phyloP scores from a whole-genome alignment of 345 rosid genomes.

The Citrus medica region DNA sequence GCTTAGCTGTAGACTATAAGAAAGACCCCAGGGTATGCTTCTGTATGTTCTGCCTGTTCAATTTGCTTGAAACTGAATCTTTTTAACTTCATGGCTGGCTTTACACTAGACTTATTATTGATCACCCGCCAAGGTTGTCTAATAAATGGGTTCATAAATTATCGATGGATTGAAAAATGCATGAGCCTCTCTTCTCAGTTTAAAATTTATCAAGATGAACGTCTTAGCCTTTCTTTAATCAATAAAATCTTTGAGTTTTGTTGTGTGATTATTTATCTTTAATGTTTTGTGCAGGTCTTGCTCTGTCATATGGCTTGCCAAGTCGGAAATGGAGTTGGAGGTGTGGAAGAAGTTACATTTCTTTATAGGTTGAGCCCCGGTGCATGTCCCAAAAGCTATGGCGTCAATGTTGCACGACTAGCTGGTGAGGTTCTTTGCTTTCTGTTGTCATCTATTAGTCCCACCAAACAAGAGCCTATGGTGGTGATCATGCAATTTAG shows the following conservation, averaged over 20 bases:
- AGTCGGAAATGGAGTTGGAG: constrained; percentile 65
- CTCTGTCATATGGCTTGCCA: constrained; percentile 93
- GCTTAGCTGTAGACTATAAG: constrained; percentile 69
- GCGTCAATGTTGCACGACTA: constrained; percentile 93
- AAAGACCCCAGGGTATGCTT: constrained; percentile 54
- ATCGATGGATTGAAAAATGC: neutral
- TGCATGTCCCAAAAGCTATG: constrained; percentile 96
- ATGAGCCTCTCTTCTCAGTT: neutral
- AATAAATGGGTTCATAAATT: neutral
- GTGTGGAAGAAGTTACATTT: constrained; percentile 83
- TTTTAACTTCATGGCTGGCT: neutral
- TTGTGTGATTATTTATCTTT: neutral
- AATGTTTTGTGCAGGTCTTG: constrained; percentile 52
- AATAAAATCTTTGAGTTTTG: neutral
- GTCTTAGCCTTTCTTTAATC: neutral
- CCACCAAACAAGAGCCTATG: neutral
- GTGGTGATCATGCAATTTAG: neutral
- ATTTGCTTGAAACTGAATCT: neutral
- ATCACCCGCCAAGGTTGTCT: neutral
- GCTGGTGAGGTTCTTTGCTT: constrained; percentile 56
- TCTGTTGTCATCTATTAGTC: neutral
- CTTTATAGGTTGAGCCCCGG: constrained; percentile 79
- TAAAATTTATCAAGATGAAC: neutral
- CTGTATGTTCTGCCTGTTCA: neutral
- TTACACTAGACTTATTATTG: neutral